These are phyloP conservation scores for Wickerhamomyces xylosicus DNA, from an alignment of 805 yeast genomes.

Conservation along the genomic window DNA sequence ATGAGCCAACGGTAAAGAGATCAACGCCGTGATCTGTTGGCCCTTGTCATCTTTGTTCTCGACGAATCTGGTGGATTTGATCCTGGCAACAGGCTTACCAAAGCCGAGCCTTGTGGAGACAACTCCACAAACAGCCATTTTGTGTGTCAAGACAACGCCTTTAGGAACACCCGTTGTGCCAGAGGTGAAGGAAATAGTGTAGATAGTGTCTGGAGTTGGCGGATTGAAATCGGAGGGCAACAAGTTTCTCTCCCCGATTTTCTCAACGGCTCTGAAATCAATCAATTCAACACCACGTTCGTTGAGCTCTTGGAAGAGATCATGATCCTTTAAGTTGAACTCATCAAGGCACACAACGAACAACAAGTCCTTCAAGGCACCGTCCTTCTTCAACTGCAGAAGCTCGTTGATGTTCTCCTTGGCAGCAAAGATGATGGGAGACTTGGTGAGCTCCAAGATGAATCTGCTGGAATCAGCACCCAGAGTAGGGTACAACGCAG, in stretches of 20 bases:
- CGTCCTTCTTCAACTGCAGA: constrained; percentile 30
- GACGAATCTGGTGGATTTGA: constrained; percentile 6
- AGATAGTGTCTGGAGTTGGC: constrained; percentile 40
- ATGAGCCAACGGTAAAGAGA: constrained; percentile 48
- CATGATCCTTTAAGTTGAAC: constrained; percentile 25
- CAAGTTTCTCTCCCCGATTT: constrained; percentile 33
- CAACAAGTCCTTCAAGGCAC: constrained; percentile 27
- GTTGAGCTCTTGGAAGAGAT: constrained; percentile 19
- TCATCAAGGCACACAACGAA: constrained; percentile 48
- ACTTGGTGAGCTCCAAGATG: constrained; percentile 46
- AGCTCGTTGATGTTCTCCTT: constrained; percentile 36
- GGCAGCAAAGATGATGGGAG: constrained; percentile 49
- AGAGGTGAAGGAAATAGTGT: constrained; percentile 62
- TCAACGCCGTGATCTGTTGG: constrained; percentile 23
- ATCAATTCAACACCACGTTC: constrained; percentile 26
- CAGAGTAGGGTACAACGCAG: constrained; percentile 42
- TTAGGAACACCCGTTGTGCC: constrained; percentile 73
- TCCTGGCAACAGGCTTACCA: constrained; percentile 10
- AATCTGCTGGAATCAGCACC: constrained; percentile 51
- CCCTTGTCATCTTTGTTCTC: constrained; percentile 14
- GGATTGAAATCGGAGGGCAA: constrained; percentile 26
- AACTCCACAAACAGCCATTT: constrained; percentile 37
- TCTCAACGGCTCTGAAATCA: constrained; percentile 31
- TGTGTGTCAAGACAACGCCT: constrained; percentile 52
- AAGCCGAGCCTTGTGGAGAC: constrained; percentile 25